These are phyloP conservation scores for Rhodotorula kratochvilovae DNA, from an alignment of 768 basidiomycete genomes.

Conservation along the genomic window DNA sequence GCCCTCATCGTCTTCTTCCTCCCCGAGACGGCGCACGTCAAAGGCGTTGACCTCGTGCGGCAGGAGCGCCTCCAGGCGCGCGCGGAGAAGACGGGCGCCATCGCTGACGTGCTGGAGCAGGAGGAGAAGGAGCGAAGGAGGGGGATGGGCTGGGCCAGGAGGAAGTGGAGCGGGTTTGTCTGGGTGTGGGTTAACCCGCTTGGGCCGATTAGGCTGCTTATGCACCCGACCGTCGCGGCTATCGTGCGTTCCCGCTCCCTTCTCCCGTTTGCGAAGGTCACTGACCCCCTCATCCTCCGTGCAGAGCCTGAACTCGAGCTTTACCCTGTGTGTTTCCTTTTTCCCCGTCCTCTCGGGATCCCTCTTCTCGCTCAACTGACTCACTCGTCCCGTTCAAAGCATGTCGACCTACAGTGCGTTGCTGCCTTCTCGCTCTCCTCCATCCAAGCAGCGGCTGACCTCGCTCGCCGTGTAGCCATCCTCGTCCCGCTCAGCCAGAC, in stretches of 20 bases:
- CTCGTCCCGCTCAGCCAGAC: conserved; percentile 34
- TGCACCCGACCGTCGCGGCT: conserved; percentile 11
- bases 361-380: too few relatives aligned
- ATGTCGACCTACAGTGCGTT: conserved; percentile 12
- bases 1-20: conserved; percentile 27
- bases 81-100: neutral
- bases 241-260: conserved; percentile 9
- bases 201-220: conserved; percentile 9
- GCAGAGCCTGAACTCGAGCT: conserved; percentile 12
- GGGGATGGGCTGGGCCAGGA: neutral
- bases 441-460: neutral
- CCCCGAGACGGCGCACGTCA: conserved; percentile 32
- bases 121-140: neutral
- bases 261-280: too few relatives aligned
- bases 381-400: too few relatives aligned
- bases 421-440: too few relatives aligned
- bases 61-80: neutral
- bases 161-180: neutral
- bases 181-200: conserved; percentile 22
- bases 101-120: neutral
- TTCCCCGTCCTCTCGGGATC: neutral
- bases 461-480: conserved; percentile 1
- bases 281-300: neutral
- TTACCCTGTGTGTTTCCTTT: neutral
- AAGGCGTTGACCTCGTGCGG: conserved; percentile 12